Evolutionary conservation across 148 eudicot species (phyloP), one percentile per base, ranked within the genome.

Genomic region (Fagopyrum tataricum): DNA sequence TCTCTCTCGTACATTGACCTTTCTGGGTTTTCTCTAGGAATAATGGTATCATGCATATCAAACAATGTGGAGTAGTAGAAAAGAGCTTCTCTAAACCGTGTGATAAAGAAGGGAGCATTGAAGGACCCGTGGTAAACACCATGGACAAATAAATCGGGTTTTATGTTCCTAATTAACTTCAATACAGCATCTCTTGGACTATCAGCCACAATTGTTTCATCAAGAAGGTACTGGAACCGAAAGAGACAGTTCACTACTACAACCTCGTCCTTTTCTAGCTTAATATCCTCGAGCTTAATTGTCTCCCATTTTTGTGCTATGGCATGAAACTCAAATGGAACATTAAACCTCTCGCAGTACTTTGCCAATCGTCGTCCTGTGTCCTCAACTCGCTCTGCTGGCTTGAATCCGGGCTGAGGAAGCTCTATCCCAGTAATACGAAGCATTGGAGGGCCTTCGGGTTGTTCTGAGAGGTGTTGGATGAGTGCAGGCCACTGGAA

Each of bases 401-500:
- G 91, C 21, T 85, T 79, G 46, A 87, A 87, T 13, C 91, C 91
- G 13, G 88, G 88, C 71, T 85, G 91, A 44, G 91, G 91, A 75
- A 85, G 80, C 70, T 85, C 90, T 39, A 87, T 85, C 51, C 86
- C 90, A 5, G 90, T 87, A 42, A 87, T 84, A 37, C 78, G 75
- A 44, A 87, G 79, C 70, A 77, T 79, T 2, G 88, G 90, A 2
- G 90, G 86, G n/a, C 88, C 90, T 44, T 79, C 90, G 17, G 74
- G 62, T 70, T 76, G 53, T 49, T 69, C 75, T 48, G 88, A 78
- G 3, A 87, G 79, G 17, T 67, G 76, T 48, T 85, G 87, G 58
- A 87, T 87, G 43, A 87, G 85, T 39, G 72, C 59, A 8, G 88
- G 91, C 91, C 91, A 87, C 41, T 87, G 91, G 44, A 87, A 85